Percentiles rank a stretch among this genome's conserved stretches.
Conservation (phyloP, 768 basidiomycete species). For the Gyrodon lividus region DNA sequence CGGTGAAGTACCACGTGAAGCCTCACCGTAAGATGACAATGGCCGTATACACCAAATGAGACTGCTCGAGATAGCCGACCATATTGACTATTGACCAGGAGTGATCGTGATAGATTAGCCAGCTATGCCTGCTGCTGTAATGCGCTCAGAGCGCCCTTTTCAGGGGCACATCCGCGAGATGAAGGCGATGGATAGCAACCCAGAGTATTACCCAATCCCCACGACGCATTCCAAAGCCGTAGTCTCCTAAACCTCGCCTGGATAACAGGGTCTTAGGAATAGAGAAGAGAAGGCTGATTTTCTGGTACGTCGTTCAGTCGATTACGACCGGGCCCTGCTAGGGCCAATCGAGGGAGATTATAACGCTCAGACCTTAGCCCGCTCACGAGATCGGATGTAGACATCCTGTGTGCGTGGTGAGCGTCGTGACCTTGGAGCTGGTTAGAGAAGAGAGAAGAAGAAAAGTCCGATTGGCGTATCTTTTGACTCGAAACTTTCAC, state of each 20-base stretch:
- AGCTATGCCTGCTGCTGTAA: too few species aligned
- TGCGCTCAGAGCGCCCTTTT: too few species aligned
- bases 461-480: too few species aligned
- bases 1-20: too few species aligned
- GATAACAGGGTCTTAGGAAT: constrained; percentile 38
- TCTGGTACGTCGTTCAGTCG: constrained; percentile 60
- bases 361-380: constrained; percentile 74
- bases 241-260: constrained; percentile 32
- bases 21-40: too few species aligned
- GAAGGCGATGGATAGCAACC: background rate
- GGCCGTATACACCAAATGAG: too few species aligned
- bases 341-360: constrained; percentile 42
- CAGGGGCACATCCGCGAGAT: background rate
- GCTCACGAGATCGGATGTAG: constrained; percentile 42
- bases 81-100: too few species aligned
- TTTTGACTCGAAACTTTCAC: too few species aligned
- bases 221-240: constrained; percentile 52
- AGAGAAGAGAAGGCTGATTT: constrained; percentile 38
- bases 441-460: too few species aligned
- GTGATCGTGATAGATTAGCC: too few species aligned
- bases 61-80: too few species aligned
- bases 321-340: too few species aligned
- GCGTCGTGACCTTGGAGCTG: constrained; percentile 59
- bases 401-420: constrained; percentile 55
- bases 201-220: constrained; percentile 44